Evolutionary conservation across 78 protist genomes (phyloP), one percentile per base, ranked within the genome.

Genomic region (Polysphondylium violaceum): DNA sequence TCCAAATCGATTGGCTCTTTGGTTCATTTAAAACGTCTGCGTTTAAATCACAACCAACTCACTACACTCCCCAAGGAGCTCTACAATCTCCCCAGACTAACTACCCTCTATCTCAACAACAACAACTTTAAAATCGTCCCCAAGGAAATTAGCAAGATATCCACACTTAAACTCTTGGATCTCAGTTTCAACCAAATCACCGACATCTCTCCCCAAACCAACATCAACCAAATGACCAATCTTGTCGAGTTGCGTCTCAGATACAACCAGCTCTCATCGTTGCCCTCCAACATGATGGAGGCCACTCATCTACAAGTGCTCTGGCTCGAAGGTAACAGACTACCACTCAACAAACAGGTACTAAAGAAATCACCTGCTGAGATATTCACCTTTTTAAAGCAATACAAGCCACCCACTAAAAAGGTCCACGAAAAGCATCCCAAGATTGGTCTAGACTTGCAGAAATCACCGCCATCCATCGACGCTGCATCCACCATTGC

Each of bases 171-270:
- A 35, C 36, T 75, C 17, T 53, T 87, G 16, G 85, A 75, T 55
- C 77, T 87, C 25, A 40, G 67, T 25, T 76, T 75, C 44, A 87
- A 87, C 31, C 93, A 87, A 51, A 75, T 88, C 53, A 76, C 94
- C 61, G 86, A 81, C 17, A 81, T 81, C 3, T 63, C 90, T 21
- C 75, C 90, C 19, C 78, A 67, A 23, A 31, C 71, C 19, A 81
- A 69, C 31, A 7, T 81, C 50, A 71, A 81, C 29, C 38, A 56
- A 51, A 81, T 81, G 90, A 29, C 73, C 21, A 69, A 51, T 25
- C 69, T 81, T 14, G 78, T 81, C 4, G 90, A 81, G 12, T 38
- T 81, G 5, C 67, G 90, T 56, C 64, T 81, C 14, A 43, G 90
- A 27, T 81, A 81, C 50, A 81, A 81, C n/a, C 90, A 81, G 58